Base-by-base conservation (phyloP, 352 stramenopile genomes). In the Phytophthora capsici region DNA sequence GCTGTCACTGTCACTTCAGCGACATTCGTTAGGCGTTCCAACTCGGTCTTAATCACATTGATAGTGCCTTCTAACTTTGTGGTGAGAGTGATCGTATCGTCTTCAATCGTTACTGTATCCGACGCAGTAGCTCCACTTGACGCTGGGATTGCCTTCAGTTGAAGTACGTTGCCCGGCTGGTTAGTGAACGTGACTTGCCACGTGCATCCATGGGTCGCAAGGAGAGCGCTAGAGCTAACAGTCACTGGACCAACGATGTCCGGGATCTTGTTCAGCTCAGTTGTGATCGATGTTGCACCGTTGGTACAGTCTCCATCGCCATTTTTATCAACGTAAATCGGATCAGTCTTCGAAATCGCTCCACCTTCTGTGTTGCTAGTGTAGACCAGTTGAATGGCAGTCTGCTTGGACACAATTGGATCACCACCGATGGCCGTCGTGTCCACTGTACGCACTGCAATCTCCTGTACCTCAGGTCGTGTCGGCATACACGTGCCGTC, bases 21-120 rank as follows among this genome's bases (percentile, higher is more conserved):
- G 22, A 99, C 92, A 22, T 94, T 97, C 7, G 66, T 69, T 14
- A 99, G 79, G 46, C 88, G 83, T 57, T 98, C 93, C 14, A 99
- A 88, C 62, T 98, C 94, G 0, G 93, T 81, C 72, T 98, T 97
- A 62, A 99, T 94, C n/a, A 98, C 84, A 56, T 98, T 88, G 38
- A 97, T 89, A 7, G 88, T 78, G 2, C 93, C 93, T 30, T 97
- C 81, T 16, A 72, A 67, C 36, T 90, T 6, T 0, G 90, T 96
- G 12, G 61, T 80, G 44, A 98, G 67, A 4, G 80, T 76, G 16
- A 98, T 70, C 1, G 90, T 95, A 47, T 98, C 93, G 45, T 97
- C 89, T 14, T 81, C 86, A 30, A 93, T 75, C 6, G 63, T 86
- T 22, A 88, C 67, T 0, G 70, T 57, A 17, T 40, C 63, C 6